A percentile compares a stretch with the other conserved stretches of the same genome.
Evolutionary conservation across 371 early-diverging fungal genomes (phyloP).

Genomic region (Mucor irregularis): DNA sequence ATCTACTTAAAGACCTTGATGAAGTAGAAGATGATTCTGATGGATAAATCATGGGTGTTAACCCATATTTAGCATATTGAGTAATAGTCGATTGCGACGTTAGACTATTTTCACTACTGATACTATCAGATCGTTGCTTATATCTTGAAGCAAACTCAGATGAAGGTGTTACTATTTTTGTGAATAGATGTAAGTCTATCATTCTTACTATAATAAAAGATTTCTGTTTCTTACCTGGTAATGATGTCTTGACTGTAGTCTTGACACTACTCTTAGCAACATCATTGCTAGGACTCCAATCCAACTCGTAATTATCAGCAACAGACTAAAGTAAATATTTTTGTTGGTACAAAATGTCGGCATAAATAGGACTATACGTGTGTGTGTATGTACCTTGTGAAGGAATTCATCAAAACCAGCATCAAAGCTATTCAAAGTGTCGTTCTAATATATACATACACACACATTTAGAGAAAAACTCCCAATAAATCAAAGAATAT

Average conservation of each 20-base stretch:
- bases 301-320: conserved; percentile 8
- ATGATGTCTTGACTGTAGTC: neutral
- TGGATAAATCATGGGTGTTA: conserved; percentile 39
- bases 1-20: conserved; percentile 40
- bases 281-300: conserved; percentile 20
- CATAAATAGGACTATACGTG: no score
- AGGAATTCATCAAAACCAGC: conserved; percentile 15
- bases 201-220: neutral
- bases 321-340: neutral
- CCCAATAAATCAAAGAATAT: neutral
- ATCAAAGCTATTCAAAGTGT: conserved; percentile 1
- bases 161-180: neutral
- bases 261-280: no score
- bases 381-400: neutral
- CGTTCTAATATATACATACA: neutral
- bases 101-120: conserved; percentile 48
- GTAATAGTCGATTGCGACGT: conserved; percentile 48
- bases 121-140: conserved; percentile 34
- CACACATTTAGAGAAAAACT: no score
- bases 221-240: conserved; percentile 1
- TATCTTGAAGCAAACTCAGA: neutral
- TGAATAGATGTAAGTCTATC: no score
- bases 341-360: no score
- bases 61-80: conserved; percentile 36
- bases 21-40: conserved; percentile 45